A percentile compares a stretch with the other conserved stretches of the same genome.
Evolutionary conservation across 2,329 filamentous ascomycete species (phyloP).

Genomic region (Fusarium udum): DNA sequence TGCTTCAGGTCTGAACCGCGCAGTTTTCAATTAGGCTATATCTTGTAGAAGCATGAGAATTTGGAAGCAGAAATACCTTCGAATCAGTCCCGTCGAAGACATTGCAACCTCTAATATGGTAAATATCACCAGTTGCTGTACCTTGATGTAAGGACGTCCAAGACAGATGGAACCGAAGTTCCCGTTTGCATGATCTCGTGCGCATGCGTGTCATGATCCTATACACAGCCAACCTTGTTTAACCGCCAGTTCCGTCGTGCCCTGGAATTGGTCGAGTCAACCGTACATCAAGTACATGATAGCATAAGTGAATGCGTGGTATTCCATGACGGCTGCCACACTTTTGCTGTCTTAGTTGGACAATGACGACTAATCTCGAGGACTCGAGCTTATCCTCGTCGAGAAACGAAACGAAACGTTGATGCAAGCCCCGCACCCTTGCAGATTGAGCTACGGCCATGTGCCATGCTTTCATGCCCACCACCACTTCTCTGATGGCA

Average conservation of each 20-base stretch:
- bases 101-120: not conserved
- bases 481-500: slow-evolving; percentile 15
- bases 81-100: not conserved
- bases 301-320: not conserved
- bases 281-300: not conserved
- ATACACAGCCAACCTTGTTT: slow-evolving; percentile 19
- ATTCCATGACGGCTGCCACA: slow-evolving; percentile 10
- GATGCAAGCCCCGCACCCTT: slow-evolving; percentile 40
- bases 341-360: slow-evolving; percentile 12
- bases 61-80: not conserved
- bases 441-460: slow-evolving; percentile 36
- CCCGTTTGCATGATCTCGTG: slow-evolving; percentile 32
- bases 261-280: slow-evolving; percentile 9
- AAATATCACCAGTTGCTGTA: not conserved
- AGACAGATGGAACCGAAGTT: slow-evolving; percentile 10
- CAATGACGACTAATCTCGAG: slow-evolving; percentile 20
- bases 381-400: slow-evolving; percentile 7
- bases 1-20: not conserved
- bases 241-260: slow-evolving; percentile 13
- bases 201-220: slow-evolving; percentile 27
- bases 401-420: slow-evolving; percentile 32
- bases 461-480: slow-evolving; percentile 27
- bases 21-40: not conserved
- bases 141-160: not conserved
- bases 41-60: not conserved